phyloP scores from a whole-genome alignment of 768 basidiomycete species.

The Suillus tomentosus region DNA sequence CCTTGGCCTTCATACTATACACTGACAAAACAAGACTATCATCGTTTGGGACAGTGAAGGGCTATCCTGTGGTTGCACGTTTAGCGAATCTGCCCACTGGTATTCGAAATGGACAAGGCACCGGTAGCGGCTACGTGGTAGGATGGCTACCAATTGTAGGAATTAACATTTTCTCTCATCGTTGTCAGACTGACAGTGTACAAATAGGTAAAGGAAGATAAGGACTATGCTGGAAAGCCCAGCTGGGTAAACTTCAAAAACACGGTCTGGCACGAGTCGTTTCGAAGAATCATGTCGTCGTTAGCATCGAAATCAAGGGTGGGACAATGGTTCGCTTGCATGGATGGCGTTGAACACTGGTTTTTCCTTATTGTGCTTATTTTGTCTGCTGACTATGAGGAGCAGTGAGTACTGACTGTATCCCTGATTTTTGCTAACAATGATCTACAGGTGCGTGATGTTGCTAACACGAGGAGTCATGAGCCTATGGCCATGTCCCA shows the following conservation, averaged over 20 bases:
- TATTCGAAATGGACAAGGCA: conserved; percentile 36
- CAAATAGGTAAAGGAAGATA: conserved; percentile 11
- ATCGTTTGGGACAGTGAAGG: conserved; percentile 40
- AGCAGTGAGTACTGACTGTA: conserved; percentile 36
- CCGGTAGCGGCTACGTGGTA: conserved; percentile 38
- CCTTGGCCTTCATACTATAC: conserved; percentile 38
- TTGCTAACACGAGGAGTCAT: conserved; percentile 32
- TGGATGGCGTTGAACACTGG: conserved; percentile 27
- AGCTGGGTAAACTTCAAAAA: conserved; percentile 16
- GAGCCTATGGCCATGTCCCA: conserved; percentile 36
- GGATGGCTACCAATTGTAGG: conserved; percentile 43
- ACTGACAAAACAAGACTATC: conserved; percentile 43
- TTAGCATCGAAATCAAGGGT: conserved; percentile 2
- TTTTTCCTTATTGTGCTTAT: conserved; percentile 31
- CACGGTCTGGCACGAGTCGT: conserved; percentile 14
- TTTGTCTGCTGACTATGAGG: conserved; percentile 34
- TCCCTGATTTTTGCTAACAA: not conserved
- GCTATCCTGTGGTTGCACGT: conserved; percentile 38
- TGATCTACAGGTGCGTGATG: conserved; percentile 34
- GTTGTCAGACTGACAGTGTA: not conserved
- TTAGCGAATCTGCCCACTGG: conserved; percentile 34
- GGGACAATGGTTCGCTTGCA: conserved; percentile 25
- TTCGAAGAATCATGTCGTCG: conserved; percentile 8
- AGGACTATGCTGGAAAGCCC: conserved; percentile 9
- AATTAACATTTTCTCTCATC: not conserved